A percentile compares a stretch with the other conserved stretches of the same genome.
Evolutionary conservation across 768 basidiomycete species (phyloP).

Genomic region (Harrya chromipes): DNA sequence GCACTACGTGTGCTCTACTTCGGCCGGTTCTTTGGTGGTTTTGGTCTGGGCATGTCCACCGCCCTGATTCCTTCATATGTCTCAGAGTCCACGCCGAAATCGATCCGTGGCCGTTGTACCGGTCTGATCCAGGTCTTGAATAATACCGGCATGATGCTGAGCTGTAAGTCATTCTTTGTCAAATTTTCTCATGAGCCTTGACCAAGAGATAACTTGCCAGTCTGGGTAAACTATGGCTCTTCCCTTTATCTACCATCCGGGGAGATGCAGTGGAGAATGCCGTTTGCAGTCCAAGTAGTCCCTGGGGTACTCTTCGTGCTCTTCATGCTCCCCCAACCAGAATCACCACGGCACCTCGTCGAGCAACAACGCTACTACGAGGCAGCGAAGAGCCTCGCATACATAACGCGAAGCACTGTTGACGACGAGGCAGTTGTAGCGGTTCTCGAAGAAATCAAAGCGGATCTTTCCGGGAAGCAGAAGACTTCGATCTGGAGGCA

Average conservation of each 20-base stretch:
- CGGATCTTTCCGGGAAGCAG: slow-evolving; percentile 45
- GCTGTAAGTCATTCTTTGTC: slow-evolving; percentile 23
- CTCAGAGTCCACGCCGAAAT: slow-evolving; percentile 47
- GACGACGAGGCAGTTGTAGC: slow-evolving; percentile 35
- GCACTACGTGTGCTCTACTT: slow-evolving; percentile 42
- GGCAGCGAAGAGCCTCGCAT: slow-evolving; percentile 41
- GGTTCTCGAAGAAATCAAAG: slow-evolving; percentile 46
- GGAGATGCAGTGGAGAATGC: slow-evolving; percentile 52
- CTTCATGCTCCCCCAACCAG: slow-evolving; percentile 47
- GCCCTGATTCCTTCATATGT: slow-evolving; percentile 50
- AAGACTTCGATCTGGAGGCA: slow-evolving; percentile 34
- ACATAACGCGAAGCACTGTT: slow-evolving; percentile 26
- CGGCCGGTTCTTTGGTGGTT: slow-evolving; percentile 55
- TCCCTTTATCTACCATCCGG: slow-evolving; percentile 35
- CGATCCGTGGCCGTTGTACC: slow-evolving; percentile 50
- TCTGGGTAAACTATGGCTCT: slow-evolving; percentile 49
- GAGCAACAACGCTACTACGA: slow-evolving; percentile 42
- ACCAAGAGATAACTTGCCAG: slow-evolving; percentile 20
- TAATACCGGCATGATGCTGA: slow-evolving; percentile 34
- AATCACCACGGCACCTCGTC: slow-evolving; percentile 57
- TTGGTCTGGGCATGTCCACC: slow-evolving; percentile 56
- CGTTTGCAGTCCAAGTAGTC: slow-evolving; percentile 49
- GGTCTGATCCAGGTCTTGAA: slow-evolving; percentile 38
- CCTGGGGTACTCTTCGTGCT: slow-evolving; percentile 49
- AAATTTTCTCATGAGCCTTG: background rate